These are phyloP conservation scores for Allodekkera sacchari DNA, from an alignment of 805 yeast genomes.

Conservation along the genomic window DNA sequence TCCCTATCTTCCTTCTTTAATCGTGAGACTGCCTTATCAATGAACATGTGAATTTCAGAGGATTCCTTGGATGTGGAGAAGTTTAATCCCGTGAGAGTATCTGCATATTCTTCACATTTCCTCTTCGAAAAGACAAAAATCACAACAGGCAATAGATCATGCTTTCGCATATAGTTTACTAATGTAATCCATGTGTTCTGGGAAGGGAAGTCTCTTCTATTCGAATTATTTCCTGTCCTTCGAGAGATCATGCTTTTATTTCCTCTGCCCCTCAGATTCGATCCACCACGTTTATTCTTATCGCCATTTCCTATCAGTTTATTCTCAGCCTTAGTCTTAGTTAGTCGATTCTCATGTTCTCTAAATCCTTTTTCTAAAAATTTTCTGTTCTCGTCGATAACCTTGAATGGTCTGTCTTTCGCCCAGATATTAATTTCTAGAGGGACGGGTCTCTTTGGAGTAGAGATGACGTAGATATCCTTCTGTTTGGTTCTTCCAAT, in stretches of 20 bases:
- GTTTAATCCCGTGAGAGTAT: conserved; percentile 61
- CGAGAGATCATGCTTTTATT: conserved; percentile 30
- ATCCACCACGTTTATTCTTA: conserved; percentile 19
- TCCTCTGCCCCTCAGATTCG: conserved; percentile 16
- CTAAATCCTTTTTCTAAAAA: conserved; percentile 60
- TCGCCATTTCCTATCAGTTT: conserved; percentile 23
- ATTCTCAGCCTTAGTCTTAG: conserved; percentile 32
- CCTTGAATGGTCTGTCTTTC: conserved; percentile 60
- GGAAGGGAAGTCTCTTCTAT: conserved; percentile 52
- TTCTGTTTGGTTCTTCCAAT: conserved; percentile 95
- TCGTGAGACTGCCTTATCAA: conserved; percentile 81
- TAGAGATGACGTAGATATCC: conserved; percentile 91
- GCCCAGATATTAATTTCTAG: conserved; percentile 83
- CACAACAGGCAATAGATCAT: conserved; percentile 82
- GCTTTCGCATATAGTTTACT: conserved; percentile 58
- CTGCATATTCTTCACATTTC: conserved; percentile 89
- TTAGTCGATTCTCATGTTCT: conserved; percentile 46
- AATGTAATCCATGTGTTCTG: conserved; percentile 72
- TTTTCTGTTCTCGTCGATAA: conserved; percentile 64
- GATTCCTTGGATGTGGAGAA: conserved; percentile 80
- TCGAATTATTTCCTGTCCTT: conserved; percentile 13
- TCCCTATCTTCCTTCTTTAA: conserved; percentile 88
- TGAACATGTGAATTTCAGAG: conserved; percentile 87
- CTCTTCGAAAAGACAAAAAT: conserved; percentile 90
- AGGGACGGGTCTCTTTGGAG: conserved; percentile 96